These are phyloP conservation scores for Hortiboletus campestris DNA, from an alignment of 768 basidiomycete species.

Conservation along the genomic window DNA sequence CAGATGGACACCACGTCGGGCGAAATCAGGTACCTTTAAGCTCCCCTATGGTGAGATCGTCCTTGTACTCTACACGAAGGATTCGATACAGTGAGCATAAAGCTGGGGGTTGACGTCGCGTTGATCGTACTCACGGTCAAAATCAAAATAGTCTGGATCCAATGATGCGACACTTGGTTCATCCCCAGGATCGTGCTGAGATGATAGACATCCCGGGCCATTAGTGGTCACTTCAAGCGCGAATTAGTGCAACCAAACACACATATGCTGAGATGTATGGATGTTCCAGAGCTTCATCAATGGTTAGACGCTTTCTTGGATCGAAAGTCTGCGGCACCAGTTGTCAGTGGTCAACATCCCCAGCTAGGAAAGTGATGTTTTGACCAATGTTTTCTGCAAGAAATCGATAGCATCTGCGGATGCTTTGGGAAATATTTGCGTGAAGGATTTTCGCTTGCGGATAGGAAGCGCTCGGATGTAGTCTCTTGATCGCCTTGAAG, in stretches of 20 bases:
- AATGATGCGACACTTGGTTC: conserved; percentile 82
- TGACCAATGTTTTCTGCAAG: conserved; percentile 65
- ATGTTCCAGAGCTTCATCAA: conserved; percentile 79
- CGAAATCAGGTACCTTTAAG: conserved; percentile 47
- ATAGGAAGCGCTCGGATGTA: conserved; percentile 87
- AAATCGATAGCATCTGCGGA: conserved; percentile 72
- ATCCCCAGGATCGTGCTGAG: conserved; percentile 82
- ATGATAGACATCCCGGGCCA: conserved; percentile 1
- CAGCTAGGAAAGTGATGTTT: conserved; percentile 31
- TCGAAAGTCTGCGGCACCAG: conserved; percentile 71
- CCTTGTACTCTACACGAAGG: conserved; percentile 56
- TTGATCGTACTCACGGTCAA: conserved; percentile 59
- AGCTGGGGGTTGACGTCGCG: not conserved
- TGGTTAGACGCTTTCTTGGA: conserved; percentile 79
- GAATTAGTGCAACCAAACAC: conserved; percentile 21
- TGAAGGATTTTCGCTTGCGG: conserved; percentile 69
- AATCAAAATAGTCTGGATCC: conserved; percentile 85
- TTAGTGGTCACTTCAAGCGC: not conserved
- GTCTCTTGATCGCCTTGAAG: conserved; percentile 78
- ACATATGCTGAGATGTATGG: conserved; percentile 81
- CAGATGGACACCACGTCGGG: not conserved
- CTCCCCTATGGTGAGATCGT: conserved; percentile 72
- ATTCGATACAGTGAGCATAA: conserved; percentile 4
- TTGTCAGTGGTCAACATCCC: not conserved
- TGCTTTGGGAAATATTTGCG: conserved; percentile 74